Evolutionary conservation across 306 rosid species (phyloP).

Genomic region (Astragalus glycyphyllos): DNA sequence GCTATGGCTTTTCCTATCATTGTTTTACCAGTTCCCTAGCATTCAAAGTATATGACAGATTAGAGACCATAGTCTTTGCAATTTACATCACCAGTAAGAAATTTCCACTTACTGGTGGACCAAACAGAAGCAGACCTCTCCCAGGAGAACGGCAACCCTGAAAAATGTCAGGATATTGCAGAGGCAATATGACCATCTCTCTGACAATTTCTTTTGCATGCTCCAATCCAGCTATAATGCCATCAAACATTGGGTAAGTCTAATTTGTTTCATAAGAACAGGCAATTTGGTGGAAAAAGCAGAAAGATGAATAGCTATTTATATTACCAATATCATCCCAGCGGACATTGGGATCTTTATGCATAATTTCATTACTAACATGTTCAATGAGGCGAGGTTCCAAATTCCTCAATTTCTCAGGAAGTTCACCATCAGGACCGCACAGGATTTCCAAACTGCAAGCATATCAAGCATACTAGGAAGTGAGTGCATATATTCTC

Average conservation of each 20-base stretch:
- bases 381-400: slow-evolving; percentile 97
- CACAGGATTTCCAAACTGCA: slow-evolving; percentile 85
- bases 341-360: slow-evolving; percentile 89
- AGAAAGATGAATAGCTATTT: slow-evolving; percentile 36
- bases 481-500: slow-evolving; percentile 32
- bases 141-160: slow-evolving; percentile 96
- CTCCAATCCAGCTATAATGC: slow-evolving; percentile 76
- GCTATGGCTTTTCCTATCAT: slow-evolving; percentile 99
- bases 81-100: slow-evolving; percentile 37
- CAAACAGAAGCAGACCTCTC: slow-evolving; percentile 93
- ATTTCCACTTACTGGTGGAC: slow-evolving; percentile 85
- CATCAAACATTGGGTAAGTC: slow-evolving; percentile 21
- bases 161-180: slow-evolving; percentile 87
- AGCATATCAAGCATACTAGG: slow-evolving; percentile 42
- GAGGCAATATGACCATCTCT: slow-evolving; percentile 95
- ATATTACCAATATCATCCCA: slow-evolving; percentile 82
- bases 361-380: slow-evolving; percentile 97
- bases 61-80: slow-evolving; percentile 30
- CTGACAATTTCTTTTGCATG: slow-evolving; percentile 87
- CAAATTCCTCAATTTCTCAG: slow-evolving; percentile 95
- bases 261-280: slow-evolving; percentile 41
- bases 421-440: slow-evolving; percentile 98
- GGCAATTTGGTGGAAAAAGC: slow-evolving; percentile 28
- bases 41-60: slow-evolving; percentile 40
- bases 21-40: slow-evolving; percentile 97